A percentile compares a stretch with the other conserved stretches of the same genome.
These are phyloP conservation scores for Tranzscheliella williamsii DNA, from an alignment of 1,284 basidiomycete genomes.

Conservation along the genomic window DNA sequence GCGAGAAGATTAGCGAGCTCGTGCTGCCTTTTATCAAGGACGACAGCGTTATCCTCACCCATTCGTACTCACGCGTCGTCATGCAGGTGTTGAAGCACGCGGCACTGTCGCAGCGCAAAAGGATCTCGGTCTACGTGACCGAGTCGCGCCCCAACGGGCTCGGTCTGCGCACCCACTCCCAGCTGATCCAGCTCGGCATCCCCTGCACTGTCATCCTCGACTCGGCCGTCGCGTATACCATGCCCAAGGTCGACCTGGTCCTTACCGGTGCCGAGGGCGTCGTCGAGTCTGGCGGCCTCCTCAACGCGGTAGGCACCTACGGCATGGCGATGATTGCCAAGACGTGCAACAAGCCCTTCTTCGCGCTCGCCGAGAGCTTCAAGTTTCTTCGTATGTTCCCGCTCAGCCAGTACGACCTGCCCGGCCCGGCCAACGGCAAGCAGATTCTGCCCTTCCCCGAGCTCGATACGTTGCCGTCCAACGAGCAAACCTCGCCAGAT, in stretches of 20 bases:
- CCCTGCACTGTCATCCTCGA: constrained; percentile 94
- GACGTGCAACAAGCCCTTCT: constrained; percentile 91
- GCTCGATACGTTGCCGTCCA: not conserved
- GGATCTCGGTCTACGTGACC: constrained; percentile 95
- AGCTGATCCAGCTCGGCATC: constrained; percentile 72
- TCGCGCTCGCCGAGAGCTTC: constrained; percentile 91
- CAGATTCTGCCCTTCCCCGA: constrained; percentile 39
- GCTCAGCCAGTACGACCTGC: constrained; percentile 92
- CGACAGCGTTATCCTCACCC: constrained; percentile 85
- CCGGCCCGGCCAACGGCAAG: constrained; percentile 61
- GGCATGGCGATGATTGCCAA: constrained; percentile 96
- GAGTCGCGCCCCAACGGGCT: constrained; percentile 85
- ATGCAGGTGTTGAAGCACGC: constrained; percentile 82
- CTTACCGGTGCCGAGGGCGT: constrained; percentile 97
- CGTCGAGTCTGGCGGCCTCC: constrained; percentile 74
- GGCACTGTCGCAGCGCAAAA: constrained; percentile 76
- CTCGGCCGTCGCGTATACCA: constrained; percentile 93
- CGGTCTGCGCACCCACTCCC: constrained; percentile 50
- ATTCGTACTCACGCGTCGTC: constrained; percentile 93
- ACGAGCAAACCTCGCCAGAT: constrained; percentile 1
- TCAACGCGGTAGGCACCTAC: constrained; percentile 82
- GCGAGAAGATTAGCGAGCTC: constrained; percentile 86
- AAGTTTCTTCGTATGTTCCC: constrained; percentile 98
- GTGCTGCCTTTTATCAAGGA: constrained; percentile 90
- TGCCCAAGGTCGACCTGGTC: constrained; percentile 92